phyloP scores from a whole-genome alignment of 768 basidiomycete species.

The Mycena albidolilacea region DNA sequence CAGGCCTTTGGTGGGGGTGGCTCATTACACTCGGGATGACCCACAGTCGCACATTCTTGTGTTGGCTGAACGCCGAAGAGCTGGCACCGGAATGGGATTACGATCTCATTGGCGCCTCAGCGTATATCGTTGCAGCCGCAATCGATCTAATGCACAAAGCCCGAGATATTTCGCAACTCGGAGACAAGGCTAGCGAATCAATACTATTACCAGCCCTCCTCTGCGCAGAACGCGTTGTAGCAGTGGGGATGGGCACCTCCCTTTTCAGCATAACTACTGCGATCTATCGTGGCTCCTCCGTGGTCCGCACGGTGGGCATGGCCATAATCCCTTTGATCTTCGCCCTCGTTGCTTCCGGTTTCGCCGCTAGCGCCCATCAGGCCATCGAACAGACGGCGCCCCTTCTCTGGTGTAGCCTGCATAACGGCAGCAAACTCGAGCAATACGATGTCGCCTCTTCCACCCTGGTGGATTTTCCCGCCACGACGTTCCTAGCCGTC shows the following conservation, averaged over 20 bases:
- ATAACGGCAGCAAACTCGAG: neutral
- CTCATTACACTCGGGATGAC: neutral
- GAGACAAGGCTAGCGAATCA: neutral
- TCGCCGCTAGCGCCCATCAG: neutral
- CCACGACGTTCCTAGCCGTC: neutral
- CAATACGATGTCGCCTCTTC: neutral
- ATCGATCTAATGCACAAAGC: neutral
- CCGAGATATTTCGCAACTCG: neutral
- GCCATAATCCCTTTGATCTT: neutral
- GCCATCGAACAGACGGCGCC: neutral
- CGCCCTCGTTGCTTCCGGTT: neutral
- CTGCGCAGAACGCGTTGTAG: neutral
- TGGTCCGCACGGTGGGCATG: neutral
- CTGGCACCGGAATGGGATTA: neutral
- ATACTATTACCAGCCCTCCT: neutral
- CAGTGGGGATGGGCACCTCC: neutral
- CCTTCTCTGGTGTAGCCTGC: neutral
- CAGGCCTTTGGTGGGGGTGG: constrained; percentile 2
- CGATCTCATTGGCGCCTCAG: neutral
- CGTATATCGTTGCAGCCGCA: neutral
- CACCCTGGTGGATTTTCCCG: neutral
- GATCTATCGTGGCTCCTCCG: neutral
- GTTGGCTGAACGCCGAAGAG: too few relatives aligned
- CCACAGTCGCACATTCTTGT: too few relatives aligned
- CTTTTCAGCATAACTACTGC: neutral